Base-by-base conservation (phyloP, 371 early-diverging fungal genomes). In the Blastocladiella emersonii region DNA sequence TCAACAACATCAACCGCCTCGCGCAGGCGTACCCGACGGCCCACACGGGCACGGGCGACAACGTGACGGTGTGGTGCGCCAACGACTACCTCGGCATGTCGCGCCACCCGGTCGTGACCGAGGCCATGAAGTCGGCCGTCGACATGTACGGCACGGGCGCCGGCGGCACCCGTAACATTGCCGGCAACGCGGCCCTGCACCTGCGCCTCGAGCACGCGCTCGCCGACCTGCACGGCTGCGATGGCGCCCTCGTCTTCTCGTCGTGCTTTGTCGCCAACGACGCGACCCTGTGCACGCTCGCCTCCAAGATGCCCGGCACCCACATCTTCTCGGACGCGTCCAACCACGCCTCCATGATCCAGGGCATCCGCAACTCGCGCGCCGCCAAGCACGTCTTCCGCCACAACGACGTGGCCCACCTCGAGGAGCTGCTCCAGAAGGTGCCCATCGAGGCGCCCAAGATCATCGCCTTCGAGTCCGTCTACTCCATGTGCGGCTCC, bases 211-310 rank as follows among this genome's bases (percentile, higher is more conserved):
- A 98, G 72, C 70, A 81, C 5, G 92, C 92, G 75, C 77, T 98
- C 65, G 96, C 98, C 2, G 76, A 84, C 64, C 78, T 98, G 61
- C 98, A 98, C 78, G 85, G 86, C 67, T 91, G 92, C 69, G 85
- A 87, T 45, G 87, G 90, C 3, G 96, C 96, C 19, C 83, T 98
- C 34, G 93, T 98, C 41, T 98, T 98, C 68, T 92, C 96, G 21
- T 96, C 96, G 61, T 98, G 98, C 83, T 95, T 90, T 73, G 98
- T 98, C 17, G 98, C 98, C 69, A 98, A 98, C 74, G 98, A 98
- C 70, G 95, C 96, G 27, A 93, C 94, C 12, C 74, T 98, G 30
- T 81, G 89, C 49, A 98, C 98, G 13, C 74, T 98, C 59, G 93
- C 90, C 36, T 78, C 85, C 62, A 91, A 92, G 70, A 72, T 98